phyloP scores from a whole-genome alignment of 1,139 yeast genomes.

The Nakaseomyces glabratus region DNA sequence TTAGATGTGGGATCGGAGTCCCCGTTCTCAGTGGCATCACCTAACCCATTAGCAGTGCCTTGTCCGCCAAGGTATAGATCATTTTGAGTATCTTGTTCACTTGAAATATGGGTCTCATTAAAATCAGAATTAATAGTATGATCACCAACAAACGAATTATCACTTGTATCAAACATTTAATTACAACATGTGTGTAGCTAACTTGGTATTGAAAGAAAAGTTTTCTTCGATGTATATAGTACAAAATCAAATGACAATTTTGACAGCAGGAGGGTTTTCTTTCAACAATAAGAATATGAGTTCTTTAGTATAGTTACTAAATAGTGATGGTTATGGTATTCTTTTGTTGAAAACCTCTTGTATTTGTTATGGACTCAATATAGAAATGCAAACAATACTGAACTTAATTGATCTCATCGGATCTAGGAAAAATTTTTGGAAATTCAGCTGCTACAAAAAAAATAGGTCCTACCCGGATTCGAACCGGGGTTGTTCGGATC shows the following conservation, averaged over 20 bases:
- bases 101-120: not conserved
- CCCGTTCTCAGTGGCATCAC: not conserved
- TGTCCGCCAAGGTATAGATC: not conserved
- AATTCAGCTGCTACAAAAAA: slow-evolving; percentile 20
- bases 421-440: not conserved
- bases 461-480: slow-evolving; percentile 77
- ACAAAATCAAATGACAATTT: too few relatives aligned
- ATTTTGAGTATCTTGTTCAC: not conserved
- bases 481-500: slow-evolving; percentile 80
- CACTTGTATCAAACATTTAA: slow-evolving; percentile 5
- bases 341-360: not conserved
- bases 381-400: not conserved
- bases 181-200: not conserved
- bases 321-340: too few relatives aligned
- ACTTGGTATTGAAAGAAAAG: not conserved
- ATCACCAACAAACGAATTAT: slow-evolving; percentile 2
- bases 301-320: too few relatives aligned
- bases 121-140: slow-evolving; percentile 3
- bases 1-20: not conserved
- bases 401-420: not conserved
- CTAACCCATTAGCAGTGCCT: not conserved
- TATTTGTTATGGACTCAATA: not conserved
- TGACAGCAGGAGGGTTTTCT: not conserved
- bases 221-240: too few relatives aligned
- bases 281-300: not conserved